These are phyloP conservation scores for Erigeron philadelphicus DNA, from an alignment of 140 eudicot species.

Conservation along the genomic window DNA sequence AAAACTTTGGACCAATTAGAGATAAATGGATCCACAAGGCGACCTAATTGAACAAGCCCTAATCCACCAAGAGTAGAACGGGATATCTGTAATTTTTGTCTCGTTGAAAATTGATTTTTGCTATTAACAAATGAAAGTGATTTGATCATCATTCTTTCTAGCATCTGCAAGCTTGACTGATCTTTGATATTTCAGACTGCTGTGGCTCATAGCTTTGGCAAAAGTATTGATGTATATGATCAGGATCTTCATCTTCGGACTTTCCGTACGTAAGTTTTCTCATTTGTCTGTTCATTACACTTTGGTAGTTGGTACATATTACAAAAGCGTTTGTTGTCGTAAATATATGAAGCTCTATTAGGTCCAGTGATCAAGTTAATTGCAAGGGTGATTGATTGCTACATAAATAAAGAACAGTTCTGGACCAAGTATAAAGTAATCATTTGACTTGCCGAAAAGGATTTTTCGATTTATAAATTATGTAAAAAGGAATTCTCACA, in stretches of 20 bases:
- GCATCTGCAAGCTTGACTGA: neutral
- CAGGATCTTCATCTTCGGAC: conserved; percentile 85
- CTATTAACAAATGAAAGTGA: too few relatives aligned
- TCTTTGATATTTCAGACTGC: conserved; percentile 55
- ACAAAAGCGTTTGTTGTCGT: neutral
- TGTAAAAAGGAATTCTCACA: conserved; percentile 4
- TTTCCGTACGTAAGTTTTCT: conserved; percentile 61
- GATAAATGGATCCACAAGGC: too few relatives aligned
- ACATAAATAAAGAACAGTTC: neutral
- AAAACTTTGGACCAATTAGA: too few relatives aligned
- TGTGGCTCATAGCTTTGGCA: conserved; percentile 76
- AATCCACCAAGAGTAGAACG: too few relatives aligned
- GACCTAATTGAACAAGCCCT: too few relatives aligned
- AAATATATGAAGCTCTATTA: neutral
- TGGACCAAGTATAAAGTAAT: conserved; percentile 6
- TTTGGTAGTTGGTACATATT: conserved; percentile 3
- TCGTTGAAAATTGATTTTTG: too few relatives aligned
- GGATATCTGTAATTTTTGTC: too few relatives aligned
- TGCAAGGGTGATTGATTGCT: neutral
- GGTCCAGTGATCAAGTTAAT: conserved; percentile 12
- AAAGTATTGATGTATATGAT: conserved; percentile 63
- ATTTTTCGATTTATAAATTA: neutral
- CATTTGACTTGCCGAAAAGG: too few relatives aligned
- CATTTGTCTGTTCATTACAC: neutral
- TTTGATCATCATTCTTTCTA: too few relatives aligned